Percentiles rank a stretch among this genome's conserved stretches.
Conservation (phyloP, 140 eudicot genomes). For the Ambrosia hybrid region DNA sequence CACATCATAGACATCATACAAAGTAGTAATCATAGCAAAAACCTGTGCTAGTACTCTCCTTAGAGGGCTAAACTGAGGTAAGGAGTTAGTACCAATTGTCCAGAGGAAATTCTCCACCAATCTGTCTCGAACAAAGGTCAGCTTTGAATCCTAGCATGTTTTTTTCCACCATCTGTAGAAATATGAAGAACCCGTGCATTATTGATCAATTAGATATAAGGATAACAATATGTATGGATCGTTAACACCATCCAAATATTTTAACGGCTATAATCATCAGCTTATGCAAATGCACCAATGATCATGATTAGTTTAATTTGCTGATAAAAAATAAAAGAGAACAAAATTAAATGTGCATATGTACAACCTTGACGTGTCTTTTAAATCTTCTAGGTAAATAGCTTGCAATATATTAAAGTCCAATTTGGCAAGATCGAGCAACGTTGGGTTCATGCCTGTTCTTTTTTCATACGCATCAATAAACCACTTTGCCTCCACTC, state of each 20-base stretch:
- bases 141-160: conserved; percentile 15
- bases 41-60: conserved; percentile 27
- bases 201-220: no score
- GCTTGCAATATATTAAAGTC: conserved; percentile 30
- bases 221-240: no score
- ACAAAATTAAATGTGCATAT: no score
- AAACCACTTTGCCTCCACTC: conserved; percentile 21
- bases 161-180: conserved; percentile 40
- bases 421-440: conserved; percentile 42
- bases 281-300: no score
- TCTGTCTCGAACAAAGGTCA: conserved; percentile 43
- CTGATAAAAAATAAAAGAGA: no score
- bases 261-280: no score
- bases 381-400: background rate
- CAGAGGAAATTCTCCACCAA: conserved; percentile 45
- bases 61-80: conserved; percentile 17
- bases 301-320: no score
- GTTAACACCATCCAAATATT: no score
- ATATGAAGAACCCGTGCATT: background rate
- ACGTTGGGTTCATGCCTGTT: conserved; percentile 7
- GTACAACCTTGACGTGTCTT: conserved; percentile 32
- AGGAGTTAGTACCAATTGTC: background rate
- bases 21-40: conserved; percentile 17
- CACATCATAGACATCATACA: conserved; percentile 33
- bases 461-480: conserved; percentile 34